Percentiles rank a stretch among this genome's conserved stretches.
Conservation (phyloP, 768 basidiomycete genomes). For the Pulveroboletus sp. region DNA sequence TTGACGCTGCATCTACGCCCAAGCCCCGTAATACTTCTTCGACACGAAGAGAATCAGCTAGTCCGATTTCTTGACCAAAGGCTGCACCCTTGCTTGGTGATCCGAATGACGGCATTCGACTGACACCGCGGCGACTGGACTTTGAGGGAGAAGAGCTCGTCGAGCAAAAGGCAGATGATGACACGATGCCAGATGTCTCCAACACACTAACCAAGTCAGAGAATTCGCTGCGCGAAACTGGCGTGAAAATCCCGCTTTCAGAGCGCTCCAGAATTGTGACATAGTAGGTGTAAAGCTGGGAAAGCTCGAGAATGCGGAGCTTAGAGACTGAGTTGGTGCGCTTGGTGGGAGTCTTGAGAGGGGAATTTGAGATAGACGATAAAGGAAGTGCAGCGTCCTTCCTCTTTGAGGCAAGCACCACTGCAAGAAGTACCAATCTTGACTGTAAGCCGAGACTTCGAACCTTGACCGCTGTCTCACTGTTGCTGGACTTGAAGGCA, state of each 20-base stretch:
- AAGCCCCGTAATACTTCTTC: slow-evolving; percentile 72
- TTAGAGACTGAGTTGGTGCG: slow-evolving; percentile 39
- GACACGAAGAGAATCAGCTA: slow-evolving; percentile 57
- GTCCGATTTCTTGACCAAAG: slow-evolving; percentile 41
- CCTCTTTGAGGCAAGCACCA: slow-evolving; percentile 62
- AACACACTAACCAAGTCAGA: slow-evolving; percentile 64
- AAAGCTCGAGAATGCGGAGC: slow-evolving; percentile 47
- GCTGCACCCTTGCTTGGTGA: slow-evolving; percentile 22
- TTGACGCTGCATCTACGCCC: slow-evolving; percentile 32
- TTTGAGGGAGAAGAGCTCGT: slow-evolving; percentile 38
- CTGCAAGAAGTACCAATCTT: slow-evolving; percentile 60
- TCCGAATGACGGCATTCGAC: slow-evolving; percentile 57
- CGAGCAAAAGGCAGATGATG: slow-evolving; percentile 30
- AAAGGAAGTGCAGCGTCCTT: slow-evolving; percentile 53
- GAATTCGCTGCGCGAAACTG: slow-evolving; percentile 75
- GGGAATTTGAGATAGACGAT: slow-evolving; percentile 32
- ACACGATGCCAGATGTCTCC: slow-evolving; percentile 67
- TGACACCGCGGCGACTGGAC: slow-evolving; percentile 47
- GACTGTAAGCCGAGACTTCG: slow-evolving; percentile 68
- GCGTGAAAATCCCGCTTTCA: slow-evolving; percentile 49
- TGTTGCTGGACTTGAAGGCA: slow-evolving; percentile 33
- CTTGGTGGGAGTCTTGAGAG: slow-evolving; percentile 45
- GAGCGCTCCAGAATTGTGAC: slow-evolving; percentile 50
- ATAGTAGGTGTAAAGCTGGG: slow-evolving; percentile 65
- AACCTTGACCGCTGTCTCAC: slow-evolving; percentile 64